Evolutionary conservation across 2,329 filamentous ascomycete species (phyloP).

Genomic region (Aspergillus calidoustus): DNA sequence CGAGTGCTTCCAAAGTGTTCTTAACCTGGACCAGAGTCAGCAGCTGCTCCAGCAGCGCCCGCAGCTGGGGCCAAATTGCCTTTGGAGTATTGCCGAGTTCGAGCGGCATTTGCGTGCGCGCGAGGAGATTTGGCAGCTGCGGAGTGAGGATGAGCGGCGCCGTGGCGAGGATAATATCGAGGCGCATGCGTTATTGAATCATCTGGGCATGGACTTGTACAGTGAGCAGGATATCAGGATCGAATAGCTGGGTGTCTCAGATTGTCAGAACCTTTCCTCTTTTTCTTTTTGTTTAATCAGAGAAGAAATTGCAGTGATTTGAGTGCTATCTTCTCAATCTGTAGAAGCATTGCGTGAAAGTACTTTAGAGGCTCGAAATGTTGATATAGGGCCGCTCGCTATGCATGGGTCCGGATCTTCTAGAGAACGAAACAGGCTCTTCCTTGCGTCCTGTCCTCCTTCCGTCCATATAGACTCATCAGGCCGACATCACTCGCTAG

Average conservation of each 20-base stretch:
- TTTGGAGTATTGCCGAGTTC: neutral
- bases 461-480: no score
- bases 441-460: no score
- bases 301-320: neutral
- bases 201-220: conserved; percentile 2
- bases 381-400: no score
- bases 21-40: neutral
- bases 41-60: neutral
- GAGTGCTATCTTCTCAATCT: neutral
- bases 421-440: no score
- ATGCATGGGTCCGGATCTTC: no score
- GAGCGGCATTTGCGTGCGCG: neutral
- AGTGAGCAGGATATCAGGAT: conserved; percentile 1
- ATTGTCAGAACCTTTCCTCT: neutral
- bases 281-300: neutral
- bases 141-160: neutral
- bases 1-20: neutral
- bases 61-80: neutral
- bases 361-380: no score
- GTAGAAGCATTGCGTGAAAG: no score
- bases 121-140: neutral
- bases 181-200: conserved; percentile 3
- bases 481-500: no score
- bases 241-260: neutral
- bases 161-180: neutral